Evolutionary conservation across 768 basidiomycete genomes (phyloP).

Genomic region (Tephrocybe sp.): DNA sequence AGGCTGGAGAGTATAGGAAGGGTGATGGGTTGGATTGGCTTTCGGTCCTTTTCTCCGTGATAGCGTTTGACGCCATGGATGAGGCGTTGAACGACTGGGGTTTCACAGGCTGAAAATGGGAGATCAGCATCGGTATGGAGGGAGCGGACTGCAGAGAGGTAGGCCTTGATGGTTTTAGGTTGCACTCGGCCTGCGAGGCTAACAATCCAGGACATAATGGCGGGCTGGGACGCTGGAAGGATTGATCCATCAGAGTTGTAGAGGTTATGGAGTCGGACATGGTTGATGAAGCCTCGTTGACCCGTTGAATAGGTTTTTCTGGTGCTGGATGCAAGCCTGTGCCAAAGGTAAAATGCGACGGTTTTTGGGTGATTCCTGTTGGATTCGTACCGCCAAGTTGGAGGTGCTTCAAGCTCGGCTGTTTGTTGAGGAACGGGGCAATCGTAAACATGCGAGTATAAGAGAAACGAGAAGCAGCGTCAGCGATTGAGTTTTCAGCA

Average conservation of each 20-base stretch:
- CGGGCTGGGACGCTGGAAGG: background rate
- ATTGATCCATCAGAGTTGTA: background rate
- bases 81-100: slow-evolving; percentile 26
- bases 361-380: background rate
- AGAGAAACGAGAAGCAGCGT: background rate
- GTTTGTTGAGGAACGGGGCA: background rate
- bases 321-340: slow-evolving; percentile 28
- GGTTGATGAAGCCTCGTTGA: background rate
- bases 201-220: too few relatives aligned
- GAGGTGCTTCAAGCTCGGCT: background rate
- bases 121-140: slow-evolving; percentile 30
- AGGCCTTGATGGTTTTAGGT: slow-evolving; percentile 13
- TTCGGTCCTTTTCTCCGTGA: slow-evolving; percentile 24
- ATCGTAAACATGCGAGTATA: too few relatives aligned
- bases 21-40: slow-evolving; percentile 24
- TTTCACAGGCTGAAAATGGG: slow-evolving; percentile 21
- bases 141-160: slow-evolving; percentile 23
- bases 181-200: too few relatives aligned
- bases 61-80: slow-evolving; percentile 32
- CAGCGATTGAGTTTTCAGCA: slow-evolving; percentile 1
- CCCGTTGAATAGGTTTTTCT: slow-evolving; percentile 24
- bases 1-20: slow-evolving; percentile 17
- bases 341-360: slow-evolving; percentile 28
- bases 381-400: background rate
- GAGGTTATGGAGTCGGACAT: background rate